A percentile compares a stretch with the other conserved stretches of the same genome.
phyloP scores from a whole-genome alignment of 75 land plant genomes.

The Isoetes taiwanensis region DNA sequence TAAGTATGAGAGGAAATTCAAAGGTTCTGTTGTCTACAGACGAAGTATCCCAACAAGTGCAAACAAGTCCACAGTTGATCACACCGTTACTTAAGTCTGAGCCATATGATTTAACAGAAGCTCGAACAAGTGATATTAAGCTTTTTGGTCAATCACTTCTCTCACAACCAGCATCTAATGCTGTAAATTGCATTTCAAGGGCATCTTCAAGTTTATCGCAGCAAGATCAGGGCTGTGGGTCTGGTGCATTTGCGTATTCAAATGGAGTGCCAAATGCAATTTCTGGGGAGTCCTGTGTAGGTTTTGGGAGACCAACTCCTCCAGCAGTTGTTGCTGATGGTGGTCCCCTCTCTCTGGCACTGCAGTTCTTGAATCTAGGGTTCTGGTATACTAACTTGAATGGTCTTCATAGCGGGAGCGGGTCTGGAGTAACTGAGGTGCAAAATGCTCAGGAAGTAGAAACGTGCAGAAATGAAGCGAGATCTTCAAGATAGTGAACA shows the following conservation, averaged over 20 bases:
- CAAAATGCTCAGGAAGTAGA: constrained; percentile 10
- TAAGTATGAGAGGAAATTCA: too few relatives aligned
- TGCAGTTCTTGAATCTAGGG: background rate
- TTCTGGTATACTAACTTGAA: constrained; percentile 8
- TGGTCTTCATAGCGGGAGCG: constrained; percentile 3
- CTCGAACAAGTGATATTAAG: constrained; percentile 28
- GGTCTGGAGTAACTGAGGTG: constrained; percentile 6
- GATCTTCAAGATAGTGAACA: background rate
- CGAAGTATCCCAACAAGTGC: too few relatives aligned
- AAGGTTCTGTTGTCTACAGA: too few relatives aligned
- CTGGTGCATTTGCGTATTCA: background rate
- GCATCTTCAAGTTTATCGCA: constrained; percentile 6
- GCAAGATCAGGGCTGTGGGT: background rate
- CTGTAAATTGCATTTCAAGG: background rate
- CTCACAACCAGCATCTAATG: constrained; percentile 24
- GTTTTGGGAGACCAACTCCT: constrained; percentile 4
- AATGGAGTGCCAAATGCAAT: background rate
- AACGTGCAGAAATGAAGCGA: background rate
- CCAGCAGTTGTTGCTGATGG: constrained; percentile 11
- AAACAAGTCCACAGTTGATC: too few relatives aligned
- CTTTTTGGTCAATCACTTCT: constrained; percentile 42
- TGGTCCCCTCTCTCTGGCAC: constrained; percentile 1
- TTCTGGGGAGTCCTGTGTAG: background rate
- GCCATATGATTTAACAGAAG: too few relatives aligned
- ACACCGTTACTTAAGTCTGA: too few relatives aligned